Conservation (phyloP, 257 asterid species). For the Gynochthodes officinalis region DNA sequence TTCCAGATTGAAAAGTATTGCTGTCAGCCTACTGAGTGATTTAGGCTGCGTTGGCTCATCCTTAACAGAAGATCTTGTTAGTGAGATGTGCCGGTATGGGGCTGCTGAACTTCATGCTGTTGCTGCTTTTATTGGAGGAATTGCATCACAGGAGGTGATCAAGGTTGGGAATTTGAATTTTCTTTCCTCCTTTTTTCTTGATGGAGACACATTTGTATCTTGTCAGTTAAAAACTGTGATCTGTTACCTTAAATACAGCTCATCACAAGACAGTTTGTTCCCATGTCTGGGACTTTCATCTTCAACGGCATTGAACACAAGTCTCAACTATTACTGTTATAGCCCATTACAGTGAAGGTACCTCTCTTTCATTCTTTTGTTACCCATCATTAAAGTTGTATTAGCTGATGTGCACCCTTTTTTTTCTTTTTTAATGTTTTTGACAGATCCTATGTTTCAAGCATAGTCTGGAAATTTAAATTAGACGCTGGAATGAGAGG, state of each 20-base stretch:
- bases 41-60: conserved; percentile 77
- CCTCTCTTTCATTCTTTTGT: neutral
- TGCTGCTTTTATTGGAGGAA: conserved; percentile 89
- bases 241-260: conserved; percentile 46
- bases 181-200: neutral
- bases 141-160: conserved; percentile 95
- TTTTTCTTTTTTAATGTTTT: neutral
- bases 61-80: conserved; percentile 83
- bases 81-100: conserved; percentile 95
- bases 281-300: conserved; percentile 86
- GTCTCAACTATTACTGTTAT: conserved; percentile 67
- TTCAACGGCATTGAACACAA: conserved; percentile 91
- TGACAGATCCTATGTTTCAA: neutral
- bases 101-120: conserved; percentile 95
- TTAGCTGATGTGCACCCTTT: neutral
- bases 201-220: neutral
- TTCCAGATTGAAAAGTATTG: conserved; percentile 83
- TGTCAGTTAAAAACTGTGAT: neutral
- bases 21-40: conserved; percentile 65
- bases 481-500: neutral
- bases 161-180: conserved; percentile 48
- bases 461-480: neutral
- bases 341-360: conserved; percentile 14
- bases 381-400: neutral
- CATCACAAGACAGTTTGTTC: conserved; percentile 87